Evolutionary conservation across 768 basidiomycete genomes (phyloP), one percentile per base, ranked within the genome.

Genomic region (Artomyces pyxidatus): DNA sequence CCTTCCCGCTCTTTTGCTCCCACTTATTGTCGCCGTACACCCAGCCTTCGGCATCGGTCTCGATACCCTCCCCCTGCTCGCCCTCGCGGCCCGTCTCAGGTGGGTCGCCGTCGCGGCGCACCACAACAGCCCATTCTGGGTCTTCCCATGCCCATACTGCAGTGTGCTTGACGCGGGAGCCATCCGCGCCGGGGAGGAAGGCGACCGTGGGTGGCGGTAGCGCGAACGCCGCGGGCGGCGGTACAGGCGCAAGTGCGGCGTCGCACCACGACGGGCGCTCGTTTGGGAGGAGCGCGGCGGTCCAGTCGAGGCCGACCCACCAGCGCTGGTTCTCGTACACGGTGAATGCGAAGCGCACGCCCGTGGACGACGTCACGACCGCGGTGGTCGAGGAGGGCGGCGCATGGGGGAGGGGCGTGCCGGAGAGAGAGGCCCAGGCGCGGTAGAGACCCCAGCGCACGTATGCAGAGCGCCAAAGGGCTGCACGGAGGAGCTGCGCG

Each of bases 301-400:
- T 95, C 89, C 89, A 97, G 66, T 96, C 93, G 38, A 97, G 77
- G 11, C 88, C 92, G 79, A 97, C 81, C 93, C 93, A 97, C 93
- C 93, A 95, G 6, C 93, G 77, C 67, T 96, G 92, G 65, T 95
- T 95, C 65, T 96, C 92, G 61, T 89, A 84, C 10, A 94, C 68
- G n/a, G 85, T 89, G 61, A 94, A 94, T 41, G 88, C 74, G 69
- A 94, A 93, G 19, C 85, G 81, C 27, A 85, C 65, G 10, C 49
- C 38, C 6, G 26, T 45, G 9, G 35, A 48, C 10, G 48, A 23
- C 3, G 45, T 35, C 2, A 54, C 38, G 1, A 56, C 26, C 3
- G 49, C 65, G 37, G 66, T 50, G 52, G 61, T 42, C 50, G 74
- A 64, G 42, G 51, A 26, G 68, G 58, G 1, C 61, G 61, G 37